Base-by-base conservation (phyloP, 1,284 basidiomycete genomes). In the Abortiporus biennis region DNA sequence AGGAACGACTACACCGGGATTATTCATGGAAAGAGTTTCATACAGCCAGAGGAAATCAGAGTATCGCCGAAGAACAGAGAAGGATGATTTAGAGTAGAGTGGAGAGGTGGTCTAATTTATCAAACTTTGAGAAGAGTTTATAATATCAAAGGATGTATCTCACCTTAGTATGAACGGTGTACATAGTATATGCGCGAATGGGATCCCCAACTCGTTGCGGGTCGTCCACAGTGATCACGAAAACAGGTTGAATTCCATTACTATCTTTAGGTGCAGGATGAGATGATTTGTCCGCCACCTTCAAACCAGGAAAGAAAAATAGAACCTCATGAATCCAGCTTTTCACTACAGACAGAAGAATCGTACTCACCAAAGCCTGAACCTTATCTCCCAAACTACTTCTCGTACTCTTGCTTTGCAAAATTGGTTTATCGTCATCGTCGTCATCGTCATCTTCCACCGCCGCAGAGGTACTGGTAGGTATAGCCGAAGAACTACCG, bases 31-130 rank as follows among this genome's bases (percentile, higher is more conserved):
- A 1, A 99, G 74, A 0, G 85, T 84, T 54, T 95, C 93, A 60
- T 91, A 96, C 1, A 99, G 67, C 95, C 96, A 99, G 16, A 97
- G 74, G 58, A 99, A 99, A 63, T 99, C 96, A 16, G 89, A 92
- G 64, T 96, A 99, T 17, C 95, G 83, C 15, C 95, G 79, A 5
- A 99, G 78, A 27, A 96, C 93, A 3, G 92, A 92, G 59, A 94
- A 92, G 2, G 80, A 69, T 1, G 82, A 78, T 65, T 89, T 89
- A 46, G 80, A 78, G 65, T 78, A 95, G 32, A 85, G 66, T 0
- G 87, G 81, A 1, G 90, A 92, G 11, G 83, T 87, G 1, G 93
- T 96, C 78, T 91, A 53, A 4, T 12, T 38, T 33, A 25, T 43
- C 32, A 23, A 43, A 15, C 40, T 43, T 6, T 25, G 36, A 45